Evolutionary conservation across 2,329 filamentous ascomycete species (phyloP), one percentile per base, ranked within the genome.

Genomic region (Thermothelomyces thermophilus): DNA sequence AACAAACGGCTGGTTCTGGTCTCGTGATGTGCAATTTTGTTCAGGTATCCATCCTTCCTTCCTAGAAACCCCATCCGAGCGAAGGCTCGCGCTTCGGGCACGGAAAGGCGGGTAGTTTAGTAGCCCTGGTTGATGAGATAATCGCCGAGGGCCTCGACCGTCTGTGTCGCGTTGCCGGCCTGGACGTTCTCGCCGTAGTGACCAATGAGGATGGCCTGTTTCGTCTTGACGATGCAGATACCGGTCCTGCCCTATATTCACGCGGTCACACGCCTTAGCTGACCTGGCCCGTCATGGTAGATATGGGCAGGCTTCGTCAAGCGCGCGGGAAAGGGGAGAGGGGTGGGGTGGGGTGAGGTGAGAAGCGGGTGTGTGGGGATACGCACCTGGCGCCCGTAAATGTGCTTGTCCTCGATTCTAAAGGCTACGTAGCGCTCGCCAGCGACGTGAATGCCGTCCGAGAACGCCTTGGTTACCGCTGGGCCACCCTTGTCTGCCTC

Each of bases 371-470:
- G 19, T 13, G 19, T 10, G 8, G 33, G 19, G 34, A 16, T 8
- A n/a, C 74, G 55, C 74, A 94, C 90, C 80, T 89, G 83, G 79
- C 90, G 89, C 58, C 82, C 87, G 70, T 95, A 95, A 62, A 95
- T 70, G 72, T 82, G 85, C 66, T 85, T 77, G 28, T 86, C 89
- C 55, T 90, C 87, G 46, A 84, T 80, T 65, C 80, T 83, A 66
- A 87, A 77, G 64, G 84, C 75, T 66, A 96, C 79, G 68, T 84
- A 96, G 70, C 87, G 86, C 65, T 84, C 81, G 57, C 86, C 86
- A 42, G 70, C 82, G 61, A 96, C 70, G 71, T 87, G 79, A 64
- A 96, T 67, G 57, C 91, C 91, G 19, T 84, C 82, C 46, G 74
- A 71, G 61, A 84, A 84, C 54, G 87, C 80, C 64, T 82, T 77